These are phyloP conservation scores for Solanum medicagineum DNA, from an alignment of 257 asterid species.

Conservation along the genomic window DNA sequence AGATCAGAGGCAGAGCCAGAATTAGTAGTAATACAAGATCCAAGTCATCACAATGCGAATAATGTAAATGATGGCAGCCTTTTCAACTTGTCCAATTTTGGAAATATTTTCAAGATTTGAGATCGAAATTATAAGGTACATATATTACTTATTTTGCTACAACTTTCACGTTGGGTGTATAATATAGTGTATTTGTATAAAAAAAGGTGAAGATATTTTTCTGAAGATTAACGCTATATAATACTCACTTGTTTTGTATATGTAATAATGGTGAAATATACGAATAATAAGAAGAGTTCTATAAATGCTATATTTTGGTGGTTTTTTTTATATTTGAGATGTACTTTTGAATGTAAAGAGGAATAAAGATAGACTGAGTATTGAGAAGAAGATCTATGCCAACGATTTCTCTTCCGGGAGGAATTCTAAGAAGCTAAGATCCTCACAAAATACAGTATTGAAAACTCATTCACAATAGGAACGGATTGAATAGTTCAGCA, in stretches of 20 bases:
- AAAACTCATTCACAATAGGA: too few relatives aligned
- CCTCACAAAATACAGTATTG: too few relatives aligned
- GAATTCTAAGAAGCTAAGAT: too few relatives aligned
- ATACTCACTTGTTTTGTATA: background rate
- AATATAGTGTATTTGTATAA: background rate
- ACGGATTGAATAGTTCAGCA: too few relatives aligned
- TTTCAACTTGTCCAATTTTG: conserved; percentile 27
- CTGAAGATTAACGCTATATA: background rate
- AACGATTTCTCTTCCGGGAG: too few relatives aligned
- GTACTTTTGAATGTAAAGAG: background rate
- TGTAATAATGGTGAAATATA: background rate
- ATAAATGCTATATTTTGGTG: background rate
- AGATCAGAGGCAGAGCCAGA: background rate
- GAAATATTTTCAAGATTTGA: conserved; percentile 41
- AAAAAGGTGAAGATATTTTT: background rate
- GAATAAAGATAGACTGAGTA: too few relatives aligned
- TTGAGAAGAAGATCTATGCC: too few relatives aligned
- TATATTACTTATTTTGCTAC: background rate
- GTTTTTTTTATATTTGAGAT: background rate
- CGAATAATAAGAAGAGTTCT: background rate
- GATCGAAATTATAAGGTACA: background rate
- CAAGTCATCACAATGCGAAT: background rate
- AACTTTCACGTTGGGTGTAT: background rate
- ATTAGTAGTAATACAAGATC: background rate
- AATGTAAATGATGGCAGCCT: conserved; percentile 5